Evolutionary conservation across 1,139 yeast species (phyloP), one percentile per base, ranked within the genome.

Genomic region (Magnusiomyces paraingens): DNA sequence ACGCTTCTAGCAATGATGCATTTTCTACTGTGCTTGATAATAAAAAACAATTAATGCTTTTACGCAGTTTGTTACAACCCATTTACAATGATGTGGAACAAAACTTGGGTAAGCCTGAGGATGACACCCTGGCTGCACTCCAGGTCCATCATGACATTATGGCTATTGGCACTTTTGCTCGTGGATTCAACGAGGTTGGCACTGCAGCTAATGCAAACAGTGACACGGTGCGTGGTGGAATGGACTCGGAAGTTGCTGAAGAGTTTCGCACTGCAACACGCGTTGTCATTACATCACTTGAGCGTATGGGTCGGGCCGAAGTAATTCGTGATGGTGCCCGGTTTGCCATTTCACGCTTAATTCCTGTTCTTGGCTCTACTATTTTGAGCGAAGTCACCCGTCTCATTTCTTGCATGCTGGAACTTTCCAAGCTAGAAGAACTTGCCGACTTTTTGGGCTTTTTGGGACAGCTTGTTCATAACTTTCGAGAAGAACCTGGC

Each of bases 161-260:
- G 82, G 93, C 97, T 0, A 80, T 93, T 52, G 97, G 97, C 40
- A 88, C 96, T 0, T 78, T 91, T 64, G 86, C 91, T 1, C 80
- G 93, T 64, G 98, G 98, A 1, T 83, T 86, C 62, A 85, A 82
- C 59, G 76, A 76, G 42, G 62, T 51, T 1, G 57, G 58, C 10
- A 51, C 50, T 29, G 57, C 56, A 5, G 54, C 55, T 11, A 47
- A 54, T 29, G 54, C 54, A 2, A 56, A 42, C 22, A 52, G 55
- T 22, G 53, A 53, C 26, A 21, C 15, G 3, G 32, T 12, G 21
- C 18, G 11, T n/a, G 50, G 50, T 59, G 58, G 22, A 21, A 42
- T 57, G 47, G 58, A 65, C 10, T 50, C 61, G n/a, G 46, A 49
- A 20, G 57, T 79, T 22, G 71, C 78, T 17, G 76, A 73, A 54